Conservation (phyloP, 805 yeast genomes). For the Zygosaccharomyces bailii region DNA sequence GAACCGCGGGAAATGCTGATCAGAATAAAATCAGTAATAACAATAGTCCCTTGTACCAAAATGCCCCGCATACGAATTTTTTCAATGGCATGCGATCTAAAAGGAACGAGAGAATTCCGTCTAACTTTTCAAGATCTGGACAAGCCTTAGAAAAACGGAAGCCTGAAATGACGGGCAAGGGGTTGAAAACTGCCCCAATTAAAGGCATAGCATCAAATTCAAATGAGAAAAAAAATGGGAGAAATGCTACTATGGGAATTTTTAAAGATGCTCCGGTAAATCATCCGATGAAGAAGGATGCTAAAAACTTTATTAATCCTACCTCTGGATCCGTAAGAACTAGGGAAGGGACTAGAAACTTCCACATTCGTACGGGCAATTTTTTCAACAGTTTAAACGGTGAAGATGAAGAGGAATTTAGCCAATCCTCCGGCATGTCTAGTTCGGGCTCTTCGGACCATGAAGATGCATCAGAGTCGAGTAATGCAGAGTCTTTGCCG, state of each 20-base stretch:
- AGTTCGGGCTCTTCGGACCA: slow-evolving; percentile 13
- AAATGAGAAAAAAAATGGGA: neutral
- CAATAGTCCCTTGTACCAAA: slow-evolving; percentile 3
- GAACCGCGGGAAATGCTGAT: slow-evolving; percentile 6
- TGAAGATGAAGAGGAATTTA: slow-evolving; percentile 19
- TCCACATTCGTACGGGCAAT: slow-evolving; percentile 17
- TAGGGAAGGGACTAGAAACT: slow-evolving; percentile 3
- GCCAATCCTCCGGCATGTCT: slow-evolving; percentile 14
- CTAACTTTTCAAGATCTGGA: slow-evolving; percentile 2
- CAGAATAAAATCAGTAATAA: neutral
- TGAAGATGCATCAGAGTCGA: slow-evolving; percentile 13
- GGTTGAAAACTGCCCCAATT: neutral
- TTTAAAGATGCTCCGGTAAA: neutral
- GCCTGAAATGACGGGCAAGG: neutral
- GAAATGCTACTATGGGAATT: neutral
- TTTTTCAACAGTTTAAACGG: slow-evolving; percentile 21
- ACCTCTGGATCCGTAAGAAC: neutral
- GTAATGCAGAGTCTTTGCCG: slow-evolving; percentile 29
- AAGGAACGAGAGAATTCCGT: slow-evolving; percentile 16
- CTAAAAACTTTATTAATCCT: slow-evolving; percentile 3
- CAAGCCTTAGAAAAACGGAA: slow-evolving; percentile 6
- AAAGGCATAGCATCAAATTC: neutral
- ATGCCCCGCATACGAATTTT: slow-evolving; percentile 12
- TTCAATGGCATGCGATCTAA: slow-evolving; percentile 13
- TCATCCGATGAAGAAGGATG: neutral